Base-by-base conservation (phyloP, 176 grass and related monocot species). In the Carex pumila region DNA sequence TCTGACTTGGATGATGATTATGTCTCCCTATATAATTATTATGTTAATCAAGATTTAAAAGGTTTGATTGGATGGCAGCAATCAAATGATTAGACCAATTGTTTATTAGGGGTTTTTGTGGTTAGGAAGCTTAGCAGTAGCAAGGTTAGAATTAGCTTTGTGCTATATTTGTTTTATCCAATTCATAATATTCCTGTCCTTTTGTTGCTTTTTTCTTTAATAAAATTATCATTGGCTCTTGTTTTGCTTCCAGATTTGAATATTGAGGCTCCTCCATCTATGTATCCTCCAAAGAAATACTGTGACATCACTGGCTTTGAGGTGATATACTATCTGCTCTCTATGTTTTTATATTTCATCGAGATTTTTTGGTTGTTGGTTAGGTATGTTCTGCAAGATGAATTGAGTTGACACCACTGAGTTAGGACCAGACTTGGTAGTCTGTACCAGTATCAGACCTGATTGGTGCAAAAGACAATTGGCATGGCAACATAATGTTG, bases 301-400 rank as follows among this genome's bases (percentile, higher is more conserved):
- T 98, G 95, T 77, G 95, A 98, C 60, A 87, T 98, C 30, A 98
- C 95, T 82, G 95, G 95, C 70, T 98, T 93, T 89, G 91, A 95
- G 92, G 95, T 98, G 87, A 85, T 37, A 86, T 63, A 36, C 87
- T 14, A 62, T 75, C 70, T 31, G 3, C 67, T 8, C 65, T 88
- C n/a, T 47, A 41, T n/a, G 12, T 69, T 49, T 80, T 81, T 57
- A 32, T 53, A 69, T 64, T 82, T 13, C 2, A 14, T n/a, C 9
- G 56, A 15, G 19, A 5, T 43, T 30, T 81, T 36, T 77, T 6
- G 61, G 50, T 52, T 36, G 58, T 85, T 86, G 7, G 5, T 52
- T 18, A 52, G 14, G 77, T 82, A 45, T 2, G 21, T 67, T 1
- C 0, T 74, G 25, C 14, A 50, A 77, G 76, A 3, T n/a, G 18